phyloP scores from a whole-genome alignment of 495 filamentous ascomycete genomes.

The Aspergillus olivimuriae region DNA sequence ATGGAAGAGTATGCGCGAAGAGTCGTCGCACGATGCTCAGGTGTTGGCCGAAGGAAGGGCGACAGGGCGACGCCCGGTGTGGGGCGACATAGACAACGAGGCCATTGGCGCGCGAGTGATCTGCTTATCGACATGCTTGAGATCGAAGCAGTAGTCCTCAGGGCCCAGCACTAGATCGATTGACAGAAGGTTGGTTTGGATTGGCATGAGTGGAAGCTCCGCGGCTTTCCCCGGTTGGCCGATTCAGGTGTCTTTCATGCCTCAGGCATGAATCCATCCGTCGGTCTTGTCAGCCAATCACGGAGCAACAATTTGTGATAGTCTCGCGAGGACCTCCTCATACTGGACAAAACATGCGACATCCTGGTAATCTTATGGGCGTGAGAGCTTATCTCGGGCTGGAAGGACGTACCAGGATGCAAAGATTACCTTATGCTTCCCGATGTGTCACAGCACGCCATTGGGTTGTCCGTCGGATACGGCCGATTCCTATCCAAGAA shows the following conservation, averaged over 20 bases:
- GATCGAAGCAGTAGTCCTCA: no score
- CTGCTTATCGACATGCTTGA: slow-evolving; percentile 35
- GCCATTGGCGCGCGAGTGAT: slow-evolving; percentile 31
- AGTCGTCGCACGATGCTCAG: slow-evolving; percentile 9
- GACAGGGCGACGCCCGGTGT: not conserved
- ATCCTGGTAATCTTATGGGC: not conserved
- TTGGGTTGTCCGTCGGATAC: no score
- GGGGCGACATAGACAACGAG: slow-evolving; percentile 17
- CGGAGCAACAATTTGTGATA: slow-evolving; percentile 6
- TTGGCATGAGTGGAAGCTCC: no score
- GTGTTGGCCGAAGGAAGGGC: slow-evolving; percentile 4
- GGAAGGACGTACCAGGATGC: not conserved
- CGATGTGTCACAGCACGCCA: no score
- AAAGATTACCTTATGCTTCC: no score
- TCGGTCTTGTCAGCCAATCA: slow-evolving; percentile 34
- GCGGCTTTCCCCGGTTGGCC: not conserved
- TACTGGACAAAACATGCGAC: slow-evolving; percentile 4
- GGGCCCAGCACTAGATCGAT: no score
- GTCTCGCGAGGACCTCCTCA: slow-evolving; percentile 3
- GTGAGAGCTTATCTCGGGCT: slow-evolving; percentile 3
- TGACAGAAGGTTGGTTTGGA: not conserved
- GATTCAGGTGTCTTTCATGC: slow-evolving; percentile 7
- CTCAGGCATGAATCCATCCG: slow-evolving; percentile 2
- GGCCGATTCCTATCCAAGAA: no score
- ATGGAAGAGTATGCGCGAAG: slow-evolving; percentile 37